These are phyloP conservation scores for Poa annua DNA, from an alignment of 176 grass and related monocot species.

Conservation along the genomic window DNA sequence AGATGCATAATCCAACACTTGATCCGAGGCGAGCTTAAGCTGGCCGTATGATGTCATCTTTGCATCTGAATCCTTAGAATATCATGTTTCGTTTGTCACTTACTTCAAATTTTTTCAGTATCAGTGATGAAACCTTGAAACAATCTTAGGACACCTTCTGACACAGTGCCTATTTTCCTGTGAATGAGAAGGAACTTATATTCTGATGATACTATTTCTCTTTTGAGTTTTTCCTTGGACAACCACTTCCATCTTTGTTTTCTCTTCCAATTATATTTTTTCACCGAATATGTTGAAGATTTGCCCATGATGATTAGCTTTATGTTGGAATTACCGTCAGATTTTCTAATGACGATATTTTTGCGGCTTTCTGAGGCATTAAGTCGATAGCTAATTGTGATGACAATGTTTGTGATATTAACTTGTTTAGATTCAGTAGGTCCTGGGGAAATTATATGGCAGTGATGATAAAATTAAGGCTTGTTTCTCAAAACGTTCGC, in stretches of 20 bases:
- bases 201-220: slow-evolving; percentile 61
- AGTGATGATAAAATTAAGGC: slow-evolving; percentile 28
- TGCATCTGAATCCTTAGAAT: slow-evolving; percentile 56
- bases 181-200: slow-evolving; percentile 77
- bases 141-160: slow-evolving; percentile 98
- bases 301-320: slow-evolving; percentile 69
- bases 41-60: slow-evolving; percentile 48
- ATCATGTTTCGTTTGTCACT: background rate
- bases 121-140: slow-evolving; percentile 64
- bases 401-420: too few relatives aligned
- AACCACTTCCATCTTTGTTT: too few relatives aligned
- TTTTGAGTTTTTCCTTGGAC: too few relatives aligned
- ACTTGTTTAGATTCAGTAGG: too few relatives aligned
- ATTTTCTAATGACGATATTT: slow-evolving; percentile 62
- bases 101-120: background rate
- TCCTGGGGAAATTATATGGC: too few relatives aligned
- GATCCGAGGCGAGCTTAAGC: slow-evolving; percentile 49
- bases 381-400: too few relatives aligned
- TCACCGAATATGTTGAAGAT: too few relatives aligned
- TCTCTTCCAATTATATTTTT: too few relatives aligned
- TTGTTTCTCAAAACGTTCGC: slow-evolving; percentile 75
- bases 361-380: slow-evolving; percentile 67
- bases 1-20: slow-evolving; percentile 77
- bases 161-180: slow-evolving; percentile 53
- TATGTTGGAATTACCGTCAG: slow-evolving; percentile 99